Evolutionary conservation across 192 early-diverging fungal genomes (phyloP).

Genomic region (Funneliformis geosporum): DNA sequence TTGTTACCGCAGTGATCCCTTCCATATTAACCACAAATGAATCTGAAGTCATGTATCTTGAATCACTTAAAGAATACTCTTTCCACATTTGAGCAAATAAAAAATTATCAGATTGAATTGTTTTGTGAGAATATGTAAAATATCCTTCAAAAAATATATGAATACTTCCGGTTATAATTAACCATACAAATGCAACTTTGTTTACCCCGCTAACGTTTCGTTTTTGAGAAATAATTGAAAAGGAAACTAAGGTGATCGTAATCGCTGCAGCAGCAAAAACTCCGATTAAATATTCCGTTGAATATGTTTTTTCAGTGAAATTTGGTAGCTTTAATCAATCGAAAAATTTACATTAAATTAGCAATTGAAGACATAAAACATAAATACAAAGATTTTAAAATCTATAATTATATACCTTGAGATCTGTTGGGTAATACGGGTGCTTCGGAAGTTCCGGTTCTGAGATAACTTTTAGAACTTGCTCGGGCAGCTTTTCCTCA

Average conservation of each 20-base stretch:
- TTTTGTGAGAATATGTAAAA: slow-evolving; percentile 69
- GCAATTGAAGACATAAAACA: background rate
- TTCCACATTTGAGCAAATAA: slow-evolving; percentile 83
- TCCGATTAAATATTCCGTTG: background rate
- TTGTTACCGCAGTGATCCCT: slow-evolving; percentile 81
- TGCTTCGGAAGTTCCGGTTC: background rate
- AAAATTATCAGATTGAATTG: slow-evolving; percentile 65
- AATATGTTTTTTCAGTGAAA: background rate
- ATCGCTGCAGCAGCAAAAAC: background rate
- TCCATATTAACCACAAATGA: slow-evolving; percentile 85
- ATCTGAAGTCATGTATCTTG: slow-evolving; percentile 83
- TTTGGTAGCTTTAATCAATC: background rate
- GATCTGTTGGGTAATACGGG: slow-evolving; percentile 16
- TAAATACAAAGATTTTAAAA: too few species aligned
- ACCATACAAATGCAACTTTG: slow-evolving; percentile 75
- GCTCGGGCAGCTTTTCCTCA: background rate
- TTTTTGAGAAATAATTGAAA: slow-evolving; percentile 1
- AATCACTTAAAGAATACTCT: slow-evolving; percentile 88
- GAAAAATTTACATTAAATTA: background rate
- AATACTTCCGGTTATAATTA: slow-evolving; percentile 76
- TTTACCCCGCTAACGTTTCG: background rate
- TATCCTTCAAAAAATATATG: slow-evolving; percentile 88
- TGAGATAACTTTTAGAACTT: background rate
- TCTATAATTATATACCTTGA: background rate
- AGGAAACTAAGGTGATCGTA: too few species aligned